Base-by-base conservation (phyloP, 1,284 basidiomycete genomes). In the Grifola frondosa region DNA sequence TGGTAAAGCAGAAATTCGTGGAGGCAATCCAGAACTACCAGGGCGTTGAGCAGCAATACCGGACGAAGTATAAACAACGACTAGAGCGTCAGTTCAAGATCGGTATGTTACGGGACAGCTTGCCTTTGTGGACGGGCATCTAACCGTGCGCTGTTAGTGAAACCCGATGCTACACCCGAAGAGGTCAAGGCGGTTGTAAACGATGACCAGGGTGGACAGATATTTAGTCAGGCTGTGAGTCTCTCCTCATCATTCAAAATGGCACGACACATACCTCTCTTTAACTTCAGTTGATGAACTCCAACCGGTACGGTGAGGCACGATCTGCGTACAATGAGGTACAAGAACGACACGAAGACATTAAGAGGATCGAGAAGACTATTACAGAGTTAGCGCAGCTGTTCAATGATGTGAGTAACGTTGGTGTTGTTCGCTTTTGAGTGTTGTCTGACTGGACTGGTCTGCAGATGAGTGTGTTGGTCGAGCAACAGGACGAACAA, bases 21-120 rank as follows among this genome's bases (percentile, higher is more conserved):
- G 87, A 90, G 53, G 87, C 88, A n/a, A 88, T 91, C 49, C 86
- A 91, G 66, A 81, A 74, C 53, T 91, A 89, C 60, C 93, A 97
- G 69, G 80, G 81, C 30, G 91, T 97, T 19, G 97, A 99, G 70
- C 88, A 94, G 67, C 85, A 91, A 61, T 92, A 90, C 65, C 84
- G 96, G 46, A 78, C 87, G 54, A 95, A 91, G 72, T 94, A 97
- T 69, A 92, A 92, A 69, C 91, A 95, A 64, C 78, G 94, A 33
- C 84, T 96, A 73, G 95, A 96, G 71, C 81, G 97, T 51, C 97
- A 99, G 70, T 96, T 88, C 75, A 92, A 87, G 70, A 99, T 99
- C 56, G 88, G 88, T 87, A 42, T 8, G 77, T 69, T n/a, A n/a
- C n/a, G n/a, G 24, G 35, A 12, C 26, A 21, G 36, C 34, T 23